These are phyloP conservation scores for Citrullus amarus DNA, from an alignment of 306 rosid genomes.

Conservation along the genomic window DNA sequence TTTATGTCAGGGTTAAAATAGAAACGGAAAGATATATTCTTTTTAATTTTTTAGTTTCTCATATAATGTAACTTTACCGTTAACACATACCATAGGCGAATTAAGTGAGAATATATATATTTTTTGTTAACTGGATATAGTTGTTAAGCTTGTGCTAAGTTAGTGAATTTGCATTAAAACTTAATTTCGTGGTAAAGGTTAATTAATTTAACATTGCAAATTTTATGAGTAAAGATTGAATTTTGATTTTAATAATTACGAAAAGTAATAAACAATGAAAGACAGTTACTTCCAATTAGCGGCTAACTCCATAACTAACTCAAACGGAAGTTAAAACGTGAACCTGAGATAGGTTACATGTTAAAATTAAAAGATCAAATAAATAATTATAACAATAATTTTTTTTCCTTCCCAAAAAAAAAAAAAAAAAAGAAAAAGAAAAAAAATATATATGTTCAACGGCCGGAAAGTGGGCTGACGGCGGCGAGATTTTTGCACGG, in stretches of 20 bases:
- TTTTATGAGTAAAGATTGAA: background rate
- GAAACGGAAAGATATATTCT: no score
- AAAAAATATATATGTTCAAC: background rate
- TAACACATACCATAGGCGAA: no score
- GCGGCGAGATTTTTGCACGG: slow-evolving; percentile 51
- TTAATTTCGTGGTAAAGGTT: no score
- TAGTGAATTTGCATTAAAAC: no score
- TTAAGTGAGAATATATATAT: no score
- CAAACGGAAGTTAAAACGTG: background rate
- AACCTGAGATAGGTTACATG: slow-evolving; percentile 9
- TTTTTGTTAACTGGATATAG: no score
- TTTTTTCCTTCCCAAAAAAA: background rate
- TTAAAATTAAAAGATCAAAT: background rate
- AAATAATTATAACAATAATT: background rate
- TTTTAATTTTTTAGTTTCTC: no score
- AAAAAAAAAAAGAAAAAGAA: background rate
- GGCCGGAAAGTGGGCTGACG: slow-evolving; percentile 24
- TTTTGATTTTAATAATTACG: background rate
- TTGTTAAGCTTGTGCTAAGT: no score
- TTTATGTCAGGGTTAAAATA: no score
- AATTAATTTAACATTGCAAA: no score
- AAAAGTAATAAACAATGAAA: background rate
- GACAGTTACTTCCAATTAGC: background rate
- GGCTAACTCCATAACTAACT: background rate
- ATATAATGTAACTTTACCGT: no score